Evolutionary conservation across 2,329 filamentous ascomycete species (phyloP).

Genomic region (Blastomyces emzantsi): DNA sequence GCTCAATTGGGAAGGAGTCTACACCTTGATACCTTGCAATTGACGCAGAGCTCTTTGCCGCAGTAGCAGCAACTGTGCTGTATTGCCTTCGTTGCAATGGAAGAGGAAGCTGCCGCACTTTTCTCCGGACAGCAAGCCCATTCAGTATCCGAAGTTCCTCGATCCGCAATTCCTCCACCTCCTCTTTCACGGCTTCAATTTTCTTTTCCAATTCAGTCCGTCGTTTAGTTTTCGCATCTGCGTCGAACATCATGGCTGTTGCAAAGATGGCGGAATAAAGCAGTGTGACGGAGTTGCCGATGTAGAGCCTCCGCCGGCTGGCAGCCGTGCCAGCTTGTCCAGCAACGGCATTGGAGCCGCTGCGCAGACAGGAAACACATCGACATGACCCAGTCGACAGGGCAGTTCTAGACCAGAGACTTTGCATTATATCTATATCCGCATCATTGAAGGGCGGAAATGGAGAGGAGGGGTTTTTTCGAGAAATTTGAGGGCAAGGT

Average conservation of each 20-base stretch:
- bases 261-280: conserved; percentile 39
- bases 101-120: conserved; percentile 16
- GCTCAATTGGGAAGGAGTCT: background rate
- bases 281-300: conserved; percentile 37
- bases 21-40: background rate
- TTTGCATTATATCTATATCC: conserved; percentile 35
- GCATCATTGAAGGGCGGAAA: background rate
- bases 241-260: conserved; percentile 34
- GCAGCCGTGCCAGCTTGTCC: conserved; percentile 30
- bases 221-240: conserved; percentile 31
- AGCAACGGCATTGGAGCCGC: conserved; percentile 27
- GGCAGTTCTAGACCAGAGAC: conserved; percentile 36
- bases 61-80: conserved; percentile 19
- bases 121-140: conserved; percentile 24
- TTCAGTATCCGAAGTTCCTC: conserved; percentile 32
- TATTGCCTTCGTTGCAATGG: conserved; percentile 21
- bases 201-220: conserved; percentile 35
- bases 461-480: background rate
- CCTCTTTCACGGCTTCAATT: conserved; percentile 36
- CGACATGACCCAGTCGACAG: conserved; percentile 31
- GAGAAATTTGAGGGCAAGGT: conserved; percentile 1
- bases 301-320: conserved; percentile 30
- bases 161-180: conserved; percentile 32
- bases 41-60: conserved; percentile 10
- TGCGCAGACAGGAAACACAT: conserved; percentile 35